Percentiles rank a stretch among this genome's conserved stretches.
These are phyloP conservation scores for Cercospora beticola DNA, from an alignment of 2,329 filamentous ascomycete genomes.

Conservation along the genomic window DNA sequence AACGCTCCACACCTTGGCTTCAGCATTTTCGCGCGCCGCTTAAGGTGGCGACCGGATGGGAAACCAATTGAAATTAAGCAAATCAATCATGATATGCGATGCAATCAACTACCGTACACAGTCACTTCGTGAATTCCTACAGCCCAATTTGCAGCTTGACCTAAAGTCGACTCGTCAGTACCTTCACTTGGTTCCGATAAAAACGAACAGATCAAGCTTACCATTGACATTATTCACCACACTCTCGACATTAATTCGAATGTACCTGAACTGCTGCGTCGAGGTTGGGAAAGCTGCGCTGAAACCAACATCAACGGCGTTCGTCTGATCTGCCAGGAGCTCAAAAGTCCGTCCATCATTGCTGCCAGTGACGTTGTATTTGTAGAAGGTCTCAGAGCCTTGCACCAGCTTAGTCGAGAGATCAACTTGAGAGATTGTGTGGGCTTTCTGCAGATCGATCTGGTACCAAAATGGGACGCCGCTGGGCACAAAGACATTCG, in stretches of 20 bases:
- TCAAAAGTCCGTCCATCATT: conserved; percentile 16
- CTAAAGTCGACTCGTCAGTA: background rate
- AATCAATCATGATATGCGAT: background rate
- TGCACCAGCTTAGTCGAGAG: conserved; percentile 21
- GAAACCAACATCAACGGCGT: conserved; percentile 14
- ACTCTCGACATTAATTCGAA: conserved; percentile 10
- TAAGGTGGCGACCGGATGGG: background rate
- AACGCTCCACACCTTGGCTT: background rate
- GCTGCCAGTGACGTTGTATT: conserved; percentile 25
- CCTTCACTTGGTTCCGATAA: background rate
- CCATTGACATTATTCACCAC: conserved; percentile 15
- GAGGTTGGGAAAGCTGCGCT: conserved; percentile 9
- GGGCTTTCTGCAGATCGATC: conserved; percentile 22
- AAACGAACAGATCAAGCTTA: background rate
- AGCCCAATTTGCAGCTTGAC: conserved; percentile 11
- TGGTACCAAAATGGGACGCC: conserved; percentile 27
- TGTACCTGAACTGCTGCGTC: conserved; percentile 10
- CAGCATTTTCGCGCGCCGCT: background rate
- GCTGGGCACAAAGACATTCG: conserved; percentile 18
- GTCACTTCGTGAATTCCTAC: conserved; percentile 17
- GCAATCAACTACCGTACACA: conserved; percentile 5
- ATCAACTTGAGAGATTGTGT: conserved; percentile 22
- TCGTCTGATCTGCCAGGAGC: conserved; percentile 14
- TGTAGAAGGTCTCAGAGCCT: conserved; percentile 27
- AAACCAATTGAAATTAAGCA: background rate